These are phyloP conservation scores for Tuber aestivum DNA, from an alignment of 495 filamentous ascomycete genomes.

Conservation along the genomic window DNA sequence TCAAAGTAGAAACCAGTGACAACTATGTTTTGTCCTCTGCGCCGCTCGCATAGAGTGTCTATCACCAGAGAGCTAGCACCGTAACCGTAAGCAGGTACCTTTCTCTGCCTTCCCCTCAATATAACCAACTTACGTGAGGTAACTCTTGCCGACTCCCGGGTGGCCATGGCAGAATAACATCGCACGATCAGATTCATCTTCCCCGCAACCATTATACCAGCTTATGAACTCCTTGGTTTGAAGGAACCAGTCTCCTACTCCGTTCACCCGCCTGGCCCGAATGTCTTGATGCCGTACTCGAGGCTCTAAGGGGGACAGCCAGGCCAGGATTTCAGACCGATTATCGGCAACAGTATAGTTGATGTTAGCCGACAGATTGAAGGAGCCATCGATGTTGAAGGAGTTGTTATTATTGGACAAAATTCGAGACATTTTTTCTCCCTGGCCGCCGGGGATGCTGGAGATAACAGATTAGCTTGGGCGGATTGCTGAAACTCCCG, in stretches of 20 bases:
- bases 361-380: not conserved
- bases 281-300: not conserved
- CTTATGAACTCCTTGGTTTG: not conserved
- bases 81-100: not conserved
- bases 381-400: not conserved
- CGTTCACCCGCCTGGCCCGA: not conserved
- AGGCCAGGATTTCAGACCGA: not conserved
- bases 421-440: conserved; percentile 10
- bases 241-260: not conserved
- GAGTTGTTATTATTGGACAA: not conserved
- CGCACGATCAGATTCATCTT: not conserved
- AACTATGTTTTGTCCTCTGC: not conserved
- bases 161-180: not conserved
- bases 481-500: not conserved
- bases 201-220: not conserved
- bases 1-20: not conserved
- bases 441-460: not conserved
- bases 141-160: not conserved
- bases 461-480: not conserved
- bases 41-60: not conserved
- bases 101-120: not conserved
- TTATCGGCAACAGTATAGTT: not conserved
- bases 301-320: not conserved
- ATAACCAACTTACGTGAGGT: not conserved
- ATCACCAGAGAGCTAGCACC: not conserved